Conservation (phyloP, 108 stramenopile species). For the Cyclotella sp. region DNA sequence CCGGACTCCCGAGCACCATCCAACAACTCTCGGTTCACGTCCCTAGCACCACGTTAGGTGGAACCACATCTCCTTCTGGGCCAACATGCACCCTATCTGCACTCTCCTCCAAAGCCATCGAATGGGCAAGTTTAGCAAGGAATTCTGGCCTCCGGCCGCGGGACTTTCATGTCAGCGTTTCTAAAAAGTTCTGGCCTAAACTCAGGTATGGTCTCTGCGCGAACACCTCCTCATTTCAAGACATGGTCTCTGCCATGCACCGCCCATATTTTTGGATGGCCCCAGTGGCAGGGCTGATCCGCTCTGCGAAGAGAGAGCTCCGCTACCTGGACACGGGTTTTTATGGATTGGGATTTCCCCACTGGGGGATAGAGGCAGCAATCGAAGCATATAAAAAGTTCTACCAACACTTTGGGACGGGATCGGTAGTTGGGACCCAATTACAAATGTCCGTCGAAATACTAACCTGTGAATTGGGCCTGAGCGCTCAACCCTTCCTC, state of each 20-base stretch:
- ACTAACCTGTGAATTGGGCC: neutral
- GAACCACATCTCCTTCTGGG: slow-evolving; percentile 2
- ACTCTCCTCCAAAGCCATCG: neutral
- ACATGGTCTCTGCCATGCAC: neutral
- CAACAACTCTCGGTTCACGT: neutral
- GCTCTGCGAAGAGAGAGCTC: neutral
- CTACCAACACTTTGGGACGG: slow-evolving; percentile 10
- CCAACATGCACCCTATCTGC: too few species aligned
- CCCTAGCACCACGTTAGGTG: neutral
- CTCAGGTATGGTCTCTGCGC: slow-evolving; percentile 10
- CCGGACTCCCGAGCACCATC: neutral
- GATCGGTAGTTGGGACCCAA: neutral
- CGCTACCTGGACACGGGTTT: slow-evolving; percentile 4
- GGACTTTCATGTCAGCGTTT: neutral
- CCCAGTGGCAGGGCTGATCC: neutral
- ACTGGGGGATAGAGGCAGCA: too few species aligned
- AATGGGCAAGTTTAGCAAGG: neutral
- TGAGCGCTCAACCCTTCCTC: neutral
- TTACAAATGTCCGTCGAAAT: neutral
- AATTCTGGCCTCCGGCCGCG: neutral
- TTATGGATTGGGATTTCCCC: slow-evolving; percentile 9
- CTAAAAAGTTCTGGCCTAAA: slow-evolving; percentile 3
- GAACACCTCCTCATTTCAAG: neutral
- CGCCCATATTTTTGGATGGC: neutral
- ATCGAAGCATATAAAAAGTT: neutral